Base-by-base conservation (phyloP, 1,284 basidiomycete species). In the Trametes versicolor region DNA sequence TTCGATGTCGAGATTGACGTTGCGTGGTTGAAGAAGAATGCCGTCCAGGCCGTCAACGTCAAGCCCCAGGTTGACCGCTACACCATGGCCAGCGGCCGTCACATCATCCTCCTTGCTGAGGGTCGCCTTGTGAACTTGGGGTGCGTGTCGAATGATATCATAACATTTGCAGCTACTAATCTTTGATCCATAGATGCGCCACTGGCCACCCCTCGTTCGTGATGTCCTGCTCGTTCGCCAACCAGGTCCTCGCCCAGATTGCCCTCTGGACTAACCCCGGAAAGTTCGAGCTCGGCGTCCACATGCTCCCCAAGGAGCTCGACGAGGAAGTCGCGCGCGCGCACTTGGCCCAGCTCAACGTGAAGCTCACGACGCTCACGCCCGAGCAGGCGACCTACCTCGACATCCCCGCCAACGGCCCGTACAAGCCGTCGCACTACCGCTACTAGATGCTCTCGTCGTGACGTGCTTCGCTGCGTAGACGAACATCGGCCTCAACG, bases 181-280 rank as follows among this genome's bases (percentile, higher is more conserved):
- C 36, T 58, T 15, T 54, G n/a, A 56, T 57, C 4, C 8, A 17
- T 62, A 83, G 91, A 41, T 94, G 92, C 77, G 92, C 91, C 51
- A 97, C 95, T 69, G 95, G 95, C 63, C 95, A 97, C 82, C 95
- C 95, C 50, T 97, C 95, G 58, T 95, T 95, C 81, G 97, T 99
- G 85, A 99, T 99, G 98, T 98, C 97, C 43, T 98, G 96, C 86
- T 99, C 98, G 62, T 99, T 99, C 87, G 85, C 95, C 80, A 99
- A 99, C 89, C 97, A 99, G 84, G 95, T 96, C 67, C 87, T 99
- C 72, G 97, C 97, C 56, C 97, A 99, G 85, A 99, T 99, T 75
- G 97, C 96, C 32, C 91, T 99, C 78, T 99, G 96, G 97, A 96
- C 93, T 64, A 94, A 92, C 74, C 91, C 92, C 47, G 87, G 89